A percentile compares a stretch with the other conserved stretches of the same genome.
Conservation (phyloP, 306 rosid genomes). For the Cicer yamashitae region DNA sequence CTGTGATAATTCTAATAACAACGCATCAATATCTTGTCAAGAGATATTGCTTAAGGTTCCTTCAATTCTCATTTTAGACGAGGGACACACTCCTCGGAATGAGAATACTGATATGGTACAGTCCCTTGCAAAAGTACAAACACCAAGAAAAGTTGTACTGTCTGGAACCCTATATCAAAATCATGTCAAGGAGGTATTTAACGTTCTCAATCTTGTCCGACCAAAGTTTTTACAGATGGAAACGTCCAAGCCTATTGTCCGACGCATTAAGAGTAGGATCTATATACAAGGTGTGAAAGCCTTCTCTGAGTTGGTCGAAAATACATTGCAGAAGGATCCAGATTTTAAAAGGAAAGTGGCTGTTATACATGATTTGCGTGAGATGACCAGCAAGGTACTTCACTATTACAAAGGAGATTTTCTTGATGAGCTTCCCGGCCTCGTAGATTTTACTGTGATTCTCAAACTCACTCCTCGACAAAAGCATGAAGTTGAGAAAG, state of each 20-base stretch:
- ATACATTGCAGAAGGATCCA: constrained; percentile 77
- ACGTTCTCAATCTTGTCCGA: constrained; percentile 78
- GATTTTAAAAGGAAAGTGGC: constrained; percentile 80
- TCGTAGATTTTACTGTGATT: constrained; percentile 76
- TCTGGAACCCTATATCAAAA: constrained; percentile 94
- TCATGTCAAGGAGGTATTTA: constrained; percentile 91
- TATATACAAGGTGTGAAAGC: constrained; percentile 58
- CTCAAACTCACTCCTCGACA: constrained; percentile 70
- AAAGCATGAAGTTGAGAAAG: constrained; percentile 59
- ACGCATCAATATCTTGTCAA: constrained; percentile 57
- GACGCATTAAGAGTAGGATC: constrained; percentile 76
- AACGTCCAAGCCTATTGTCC: constrained; percentile 68
- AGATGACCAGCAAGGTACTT: constrained; percentile 85
- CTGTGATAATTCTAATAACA: constrained; percentile 57
- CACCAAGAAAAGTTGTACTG: constrained; percentile 87
- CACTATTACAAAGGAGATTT: constrained; percentile 96
- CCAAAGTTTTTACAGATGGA: constrained; percentile 78
- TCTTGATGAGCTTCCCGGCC: constrained; percentile 97
- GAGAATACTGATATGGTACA: constrained; percentile 86
- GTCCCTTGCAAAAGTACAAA: constrained; percentile 74
- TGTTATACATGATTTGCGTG: constrained; percentile 90
- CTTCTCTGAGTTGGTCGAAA: constrained; percentile 77
- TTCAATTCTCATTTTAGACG: constrained; percentile 83
- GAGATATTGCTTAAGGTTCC: constrained; percentile 77
- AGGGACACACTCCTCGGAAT: constrained; percentile 96